Evolutionary conservation across 2,329 filamentous ascomycete species (phyloP).

Genomic region (Alternaria rosae): DNA sequence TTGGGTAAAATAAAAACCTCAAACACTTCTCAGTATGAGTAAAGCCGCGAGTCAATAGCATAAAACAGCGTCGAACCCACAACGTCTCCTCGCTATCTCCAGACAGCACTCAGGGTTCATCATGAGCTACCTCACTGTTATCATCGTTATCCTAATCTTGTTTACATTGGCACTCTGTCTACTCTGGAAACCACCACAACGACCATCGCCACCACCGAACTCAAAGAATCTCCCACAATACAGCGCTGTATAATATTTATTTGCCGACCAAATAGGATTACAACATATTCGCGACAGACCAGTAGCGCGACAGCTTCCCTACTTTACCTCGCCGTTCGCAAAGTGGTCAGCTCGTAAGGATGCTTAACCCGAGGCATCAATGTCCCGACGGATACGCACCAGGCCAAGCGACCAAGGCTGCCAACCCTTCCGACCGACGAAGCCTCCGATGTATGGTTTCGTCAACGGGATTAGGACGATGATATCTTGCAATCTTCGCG

Average conservation of each 20-base stretch:
- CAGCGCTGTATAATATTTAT: too few species aligned
- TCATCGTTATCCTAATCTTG: rapidly evolving
- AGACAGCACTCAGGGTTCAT: too few species aligned
- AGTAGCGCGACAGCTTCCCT: not conserved
- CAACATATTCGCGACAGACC: not conserved
- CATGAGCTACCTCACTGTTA: not conserved
- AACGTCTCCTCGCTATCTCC: not conserved
- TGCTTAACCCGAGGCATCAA: too few species aligned
- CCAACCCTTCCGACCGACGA: too few species aligned
- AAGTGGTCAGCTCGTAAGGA: too few species aligned
- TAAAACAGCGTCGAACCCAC: not conserved
- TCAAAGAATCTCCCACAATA: not conserved
- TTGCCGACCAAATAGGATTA: too few species aligned
- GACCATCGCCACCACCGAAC: not conserved
- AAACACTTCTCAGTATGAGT: too few species aligned
- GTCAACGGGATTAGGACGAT: not conserved
- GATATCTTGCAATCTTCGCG: not conserved
- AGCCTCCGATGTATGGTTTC: not conserved
- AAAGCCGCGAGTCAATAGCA: not conserved
- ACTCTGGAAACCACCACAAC: not conserved
- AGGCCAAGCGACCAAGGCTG: too few species aligned
- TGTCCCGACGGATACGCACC: too few species aligned
- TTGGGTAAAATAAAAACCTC: too few species aligned
- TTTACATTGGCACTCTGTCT: not conserved
- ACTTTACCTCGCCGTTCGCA: too few species aligned